Conservation (phyloP, 2,329 filamentous ascomycete species). For the Microdochium paspali region DNA sequence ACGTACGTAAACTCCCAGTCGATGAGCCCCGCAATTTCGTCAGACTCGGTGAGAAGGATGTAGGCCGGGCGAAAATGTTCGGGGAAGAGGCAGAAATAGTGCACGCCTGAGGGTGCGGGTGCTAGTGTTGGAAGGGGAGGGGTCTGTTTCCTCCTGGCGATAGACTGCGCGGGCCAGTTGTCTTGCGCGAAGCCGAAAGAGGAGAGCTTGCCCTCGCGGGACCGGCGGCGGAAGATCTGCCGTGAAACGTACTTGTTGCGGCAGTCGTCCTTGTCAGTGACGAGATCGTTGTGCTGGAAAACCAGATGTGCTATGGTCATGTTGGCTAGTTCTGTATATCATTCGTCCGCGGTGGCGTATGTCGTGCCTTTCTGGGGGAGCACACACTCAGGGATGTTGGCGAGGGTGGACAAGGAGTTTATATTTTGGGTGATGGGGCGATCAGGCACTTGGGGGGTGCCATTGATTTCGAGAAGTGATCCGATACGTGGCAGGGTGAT, state of each 20-base stretch:
- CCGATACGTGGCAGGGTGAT: conserved; percentile 27
- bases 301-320: conserved; percentile 28
- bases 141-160: not conserved
- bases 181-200: conserved; percentile 16
- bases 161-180: conserved; percentile 17
- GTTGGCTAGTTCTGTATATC: conserved; percentile 26
- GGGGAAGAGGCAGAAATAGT: conserved; percentile 17
- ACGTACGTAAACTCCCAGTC: conserved; percentile 31
- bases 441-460: conserved; percentile 15
- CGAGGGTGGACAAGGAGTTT: conserved; percentile 23
- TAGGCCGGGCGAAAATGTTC: conserved; percentile 25
- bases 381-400: conserved; percentile 8
- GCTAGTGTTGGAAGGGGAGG: not conserved
- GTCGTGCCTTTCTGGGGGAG: conserved; percentile 8
- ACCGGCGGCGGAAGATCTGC: conserved; percentile 26
- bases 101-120: conserved; percentile 7
- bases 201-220: conserved; percentile 14
- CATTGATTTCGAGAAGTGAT: conserved; percentile 18
- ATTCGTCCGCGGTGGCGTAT: conserved; percentile 23
- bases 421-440: conserved; percentile 32
- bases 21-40: conserved; percentile 21
- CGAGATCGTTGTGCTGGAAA: conserved; percentile 29
- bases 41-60: conserved; percentile 18
- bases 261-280: conserved; percentile 26
- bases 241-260: conserved; percentile 31